Evolutionary conservation across 768 basidiomycete genomes (phyloP).

Genomic region (Chalciporus piperatus): DNA sequence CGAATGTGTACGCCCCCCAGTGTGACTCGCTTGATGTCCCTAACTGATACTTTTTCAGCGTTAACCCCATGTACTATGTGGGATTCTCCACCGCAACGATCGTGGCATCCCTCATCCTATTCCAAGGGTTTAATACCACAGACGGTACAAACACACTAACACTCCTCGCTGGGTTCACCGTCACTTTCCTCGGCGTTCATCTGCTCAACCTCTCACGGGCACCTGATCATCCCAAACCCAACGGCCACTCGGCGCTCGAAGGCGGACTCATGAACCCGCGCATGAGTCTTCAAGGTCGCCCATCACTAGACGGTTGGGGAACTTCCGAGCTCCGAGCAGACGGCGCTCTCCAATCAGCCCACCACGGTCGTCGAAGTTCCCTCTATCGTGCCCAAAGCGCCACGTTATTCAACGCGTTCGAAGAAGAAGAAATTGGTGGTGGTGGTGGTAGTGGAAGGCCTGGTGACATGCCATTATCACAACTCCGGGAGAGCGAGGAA

Average conservation of each 20-base stretch:
- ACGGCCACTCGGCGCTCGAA: constrained; percentile 56
- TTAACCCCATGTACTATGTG: constrained; percentile 98
- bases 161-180: constrained; percentile 83
- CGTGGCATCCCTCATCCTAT: constrained; percentile 91
- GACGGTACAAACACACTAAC: constrained; percentile 80
- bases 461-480: constrained; percentile 54
- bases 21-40: not conserved
- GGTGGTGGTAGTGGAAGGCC: constrained; percentile 15
- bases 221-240: constrained; percentile 43
- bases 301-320: constrained; percentile 78
- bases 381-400: constrained; percentile 62
- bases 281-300: constrained; percentile 74
- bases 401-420: constrained; percentile 77
- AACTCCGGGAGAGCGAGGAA: constrained; percentile 66
- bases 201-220: constrained; percentile 79
- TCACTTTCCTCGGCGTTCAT: constrained; percentile 97
- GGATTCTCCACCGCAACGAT: constrained; percentile 93
- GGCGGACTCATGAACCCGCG: constrained; percentile 73
- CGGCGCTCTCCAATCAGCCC: constrained; percentile 26
- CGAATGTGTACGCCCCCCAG: constrained; percentile 77
- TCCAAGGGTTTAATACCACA: constrained; percentile 95
- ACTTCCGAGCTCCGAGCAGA: constrained; percentile 31
- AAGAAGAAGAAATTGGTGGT: constrained; percentile 37
- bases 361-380: constrained; percentile 65
- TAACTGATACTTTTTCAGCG: constrained; percentile 44